Evolutionary conservation across 352 stramenopile genomes (phyloP).

Genomic region (Blastocystis sp.): DNA sequence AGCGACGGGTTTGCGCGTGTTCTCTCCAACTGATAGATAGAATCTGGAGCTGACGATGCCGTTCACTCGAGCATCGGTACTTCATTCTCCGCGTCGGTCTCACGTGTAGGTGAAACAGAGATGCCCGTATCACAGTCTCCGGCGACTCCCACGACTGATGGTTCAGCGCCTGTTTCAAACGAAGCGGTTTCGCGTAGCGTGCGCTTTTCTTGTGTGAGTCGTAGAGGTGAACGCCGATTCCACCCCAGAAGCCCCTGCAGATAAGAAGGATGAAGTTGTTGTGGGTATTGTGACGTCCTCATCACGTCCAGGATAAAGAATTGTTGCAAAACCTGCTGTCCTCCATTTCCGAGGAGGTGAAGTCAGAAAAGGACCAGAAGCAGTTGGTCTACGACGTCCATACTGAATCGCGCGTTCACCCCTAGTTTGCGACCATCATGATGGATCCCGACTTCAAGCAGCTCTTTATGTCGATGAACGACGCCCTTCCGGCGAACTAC

Average conservation of each 20-base stretch:
- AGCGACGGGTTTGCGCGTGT: neutral
- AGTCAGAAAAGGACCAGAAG: neutral
- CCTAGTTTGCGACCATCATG: constrained; percentile 49
- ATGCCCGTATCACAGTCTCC: neutral
- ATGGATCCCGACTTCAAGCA: constrained; percentile 56
- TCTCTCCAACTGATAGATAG: constrained; percentile 11
- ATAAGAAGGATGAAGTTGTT: neutral
- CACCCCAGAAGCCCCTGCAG: neutral
- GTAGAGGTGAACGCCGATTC: neutral
- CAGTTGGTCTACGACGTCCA: constrained; percentile 42
- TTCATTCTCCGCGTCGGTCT: neutral
- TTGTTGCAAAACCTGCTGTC: constrained; percentile 67
- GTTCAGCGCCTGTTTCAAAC: neutral
- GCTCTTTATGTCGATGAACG: constrained; percentile 22
- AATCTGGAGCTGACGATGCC: neutral
- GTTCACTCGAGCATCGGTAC: neutral
- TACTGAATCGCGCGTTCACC: neutral
- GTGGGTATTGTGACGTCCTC: neutral
- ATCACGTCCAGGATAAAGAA: constrained; percentile 30
- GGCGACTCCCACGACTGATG: neutral
- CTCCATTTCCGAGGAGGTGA: neutral
- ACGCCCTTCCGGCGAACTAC: constrained; percentile 46
- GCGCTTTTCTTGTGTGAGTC: neutral
- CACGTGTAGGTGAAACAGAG: neutral
- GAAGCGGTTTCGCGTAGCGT: neutral